Percentiles rank a stretch among this genome's conserved stretches.
These are phyloP conservation scores for Euphorbia pulcherrima DNA, from an alignment of 345 rosid species.

Conservation along the genomic window DNA sequence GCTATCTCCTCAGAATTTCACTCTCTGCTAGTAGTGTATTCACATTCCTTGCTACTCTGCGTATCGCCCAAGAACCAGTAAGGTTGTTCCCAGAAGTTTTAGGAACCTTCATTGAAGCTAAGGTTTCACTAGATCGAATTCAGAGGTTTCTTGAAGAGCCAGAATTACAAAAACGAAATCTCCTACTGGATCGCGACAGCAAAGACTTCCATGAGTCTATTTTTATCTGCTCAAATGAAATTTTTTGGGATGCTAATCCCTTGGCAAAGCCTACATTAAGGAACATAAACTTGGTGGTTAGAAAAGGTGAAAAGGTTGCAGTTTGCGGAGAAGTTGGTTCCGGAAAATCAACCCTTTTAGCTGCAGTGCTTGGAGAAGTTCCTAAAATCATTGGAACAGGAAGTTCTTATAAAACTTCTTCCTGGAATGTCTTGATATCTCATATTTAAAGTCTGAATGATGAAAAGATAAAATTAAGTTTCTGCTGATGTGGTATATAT, in stretches of 20 bases:
- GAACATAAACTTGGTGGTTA: slow-evolving; percentile 33
- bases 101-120: slow-evolving; percentile 40
- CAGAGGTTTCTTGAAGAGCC: slow-evolving; percentile 44
- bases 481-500: not conserved
- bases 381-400: slow-evolving; percentile 42
- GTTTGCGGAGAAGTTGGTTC: slow-evolving; percentile 68
- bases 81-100: slow-evolving; percentile 46
- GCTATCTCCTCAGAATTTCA: slow-evolving; percentile 41
- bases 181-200: slow-evolving; percentile 15
- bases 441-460: not conserved
- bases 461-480: not conserved
- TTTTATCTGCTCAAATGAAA: slow-evolving; percentile 26
- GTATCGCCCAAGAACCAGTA: slow-evolving; percentile 45
- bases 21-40: slow-evolving; percentile 41
- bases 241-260: slow-evolving; percentile 44
- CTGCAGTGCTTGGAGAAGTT: slow-evolving; percentile 57
- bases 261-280: slow-evolving; percentile 30
- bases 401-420: slow-evolving; percentile 16
- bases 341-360: slow-evolving; percentile 57
- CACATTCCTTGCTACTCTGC: slow-evolving; percentile 49
- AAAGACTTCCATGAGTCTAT: slow-evolving; percentile 23
- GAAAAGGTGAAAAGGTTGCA: slow-evolving; percentile 42
- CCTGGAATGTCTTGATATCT: not conserved
- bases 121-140: slow-evolving; percentile 43
- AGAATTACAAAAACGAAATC: slow-evolving; percentile 29